These are phyloP conservation scores for Globisporangium spinosum DNA, from an alignment of 352 stramenopile species.

Conservation along the genomic window DNA sequence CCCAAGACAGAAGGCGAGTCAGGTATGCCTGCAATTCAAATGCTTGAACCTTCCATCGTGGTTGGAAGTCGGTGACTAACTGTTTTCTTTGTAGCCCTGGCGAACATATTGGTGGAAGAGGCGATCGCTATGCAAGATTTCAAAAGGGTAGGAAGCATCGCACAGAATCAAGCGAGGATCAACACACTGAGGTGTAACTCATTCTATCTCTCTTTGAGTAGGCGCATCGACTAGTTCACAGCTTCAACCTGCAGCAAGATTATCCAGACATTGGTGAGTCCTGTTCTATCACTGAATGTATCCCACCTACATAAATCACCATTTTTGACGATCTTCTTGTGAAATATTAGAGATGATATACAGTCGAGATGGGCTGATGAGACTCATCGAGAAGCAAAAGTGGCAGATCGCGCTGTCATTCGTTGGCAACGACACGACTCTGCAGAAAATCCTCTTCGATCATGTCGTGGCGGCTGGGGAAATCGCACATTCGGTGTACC, in stretches of 20 bases:
- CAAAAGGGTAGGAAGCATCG: conserved; percentile 37
- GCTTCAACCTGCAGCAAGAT: conserved; percentile 40
- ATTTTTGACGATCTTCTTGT: conserved; percentile 2
- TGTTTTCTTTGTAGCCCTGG: conserved; percentile 23
- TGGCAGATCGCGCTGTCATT: conserved; percentile 64
- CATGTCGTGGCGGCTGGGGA: conserved; percentile 39
- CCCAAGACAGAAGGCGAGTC: not conserved
- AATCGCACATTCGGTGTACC: conserved; percentile 21
- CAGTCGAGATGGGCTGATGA: conserved; percentile 47
- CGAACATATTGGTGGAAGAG: conserved; percentile 44
- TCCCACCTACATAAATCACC: too few relatives aligned
- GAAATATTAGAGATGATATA: conserved; percentile 43
- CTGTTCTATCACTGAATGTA: not conserved
- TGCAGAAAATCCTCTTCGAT: conserved; percentile 47
- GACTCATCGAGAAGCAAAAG: conserved; percentile 58
- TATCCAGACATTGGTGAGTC: conserved; percentile 53
- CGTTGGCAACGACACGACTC: conserved; percentile 44
- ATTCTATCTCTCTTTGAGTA: conserved; percentile 9
- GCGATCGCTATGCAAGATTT: conserved; percentile 51
- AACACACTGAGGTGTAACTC: not conserved
- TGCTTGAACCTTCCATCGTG: not conserved
- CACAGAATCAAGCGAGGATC: not conserved
- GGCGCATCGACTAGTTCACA: conserved; percentile 57
- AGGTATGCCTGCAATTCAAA: not conserved
- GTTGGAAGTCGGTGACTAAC: not conserved